Conservation (phyloP, 331 rosid species). For the Malus hybrid region DNA sequence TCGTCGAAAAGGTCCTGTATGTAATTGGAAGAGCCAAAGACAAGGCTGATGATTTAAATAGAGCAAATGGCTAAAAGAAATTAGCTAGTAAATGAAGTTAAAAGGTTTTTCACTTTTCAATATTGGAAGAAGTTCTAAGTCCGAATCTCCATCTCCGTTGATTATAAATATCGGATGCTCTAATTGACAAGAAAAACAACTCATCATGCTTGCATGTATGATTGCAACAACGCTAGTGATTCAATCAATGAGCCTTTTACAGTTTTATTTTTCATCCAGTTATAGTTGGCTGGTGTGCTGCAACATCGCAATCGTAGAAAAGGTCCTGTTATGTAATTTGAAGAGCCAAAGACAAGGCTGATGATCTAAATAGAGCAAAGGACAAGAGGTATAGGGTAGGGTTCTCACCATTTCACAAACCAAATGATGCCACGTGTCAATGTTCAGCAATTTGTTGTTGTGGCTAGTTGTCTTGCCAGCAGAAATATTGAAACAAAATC, state of each 20-base stretch:
- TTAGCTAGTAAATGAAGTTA: neutral
- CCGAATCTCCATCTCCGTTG: neutral
- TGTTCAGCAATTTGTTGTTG: neutral
- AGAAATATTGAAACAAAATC: neutral
- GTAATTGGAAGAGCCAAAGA: neutral
- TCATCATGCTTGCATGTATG: neutral
- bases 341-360: neutral
- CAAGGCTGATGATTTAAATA: neutral
- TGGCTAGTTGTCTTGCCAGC: neutral
- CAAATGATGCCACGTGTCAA: neutral
- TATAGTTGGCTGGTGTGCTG: neutral
- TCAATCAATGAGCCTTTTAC: neutral
- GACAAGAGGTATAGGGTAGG: neutral
- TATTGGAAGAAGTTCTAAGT: neutral
- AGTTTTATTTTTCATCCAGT: too few relatives aligned
- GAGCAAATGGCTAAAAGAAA: neutral
- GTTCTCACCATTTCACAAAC: neutral
- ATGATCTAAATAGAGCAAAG: neutral
- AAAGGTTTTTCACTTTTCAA: neutral
- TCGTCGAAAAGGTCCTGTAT: neutral
- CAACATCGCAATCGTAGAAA: slow-evolving; percentile 1
- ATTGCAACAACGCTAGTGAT: neutral
- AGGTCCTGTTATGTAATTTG: neutral
- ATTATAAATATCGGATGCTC: neutral
- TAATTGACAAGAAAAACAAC: neutral